A percentile compares a stretch with the other conserved stretches of the same genome.
Evolutionary conservation across 768 basidiomycete genomes (phyloP).

Genomic region (Fomitopsis serialis): DNA sequence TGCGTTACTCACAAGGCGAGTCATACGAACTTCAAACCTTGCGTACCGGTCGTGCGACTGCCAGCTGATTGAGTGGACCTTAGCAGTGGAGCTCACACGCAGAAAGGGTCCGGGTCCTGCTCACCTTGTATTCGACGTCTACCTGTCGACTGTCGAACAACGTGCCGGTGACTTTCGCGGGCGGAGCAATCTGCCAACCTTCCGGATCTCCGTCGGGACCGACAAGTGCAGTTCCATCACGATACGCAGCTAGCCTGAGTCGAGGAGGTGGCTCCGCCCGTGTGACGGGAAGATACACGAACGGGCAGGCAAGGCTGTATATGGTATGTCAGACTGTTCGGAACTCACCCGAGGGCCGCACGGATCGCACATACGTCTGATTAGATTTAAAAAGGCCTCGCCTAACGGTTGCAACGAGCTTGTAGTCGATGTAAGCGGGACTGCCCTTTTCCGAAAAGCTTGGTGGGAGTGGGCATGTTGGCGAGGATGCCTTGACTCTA

Average conservation of each 20-base stretch:
- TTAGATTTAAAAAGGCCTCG: conserved; percentile 44
- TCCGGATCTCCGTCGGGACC: conserved; percentile 36
- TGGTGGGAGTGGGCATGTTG: conserved; percentile 40
- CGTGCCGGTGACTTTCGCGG: conserved; percentile 28
- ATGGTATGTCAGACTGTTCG: too few species aligned
- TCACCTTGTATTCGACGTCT: conserved; percentile 27
- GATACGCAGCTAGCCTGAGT: conserved; percentile 31
- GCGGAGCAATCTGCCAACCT: conserved; percentile 32
- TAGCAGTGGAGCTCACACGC: not conserved
- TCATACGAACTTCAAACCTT: not conserved
- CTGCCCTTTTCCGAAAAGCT: conserved; percentile 52
- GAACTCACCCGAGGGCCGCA: not conserved
- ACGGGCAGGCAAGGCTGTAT: not conserved
- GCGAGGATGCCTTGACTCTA: conserved; percentile 27
- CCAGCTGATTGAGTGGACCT: conserved; percentile 29
- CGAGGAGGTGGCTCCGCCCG: conserved; percentile 31
- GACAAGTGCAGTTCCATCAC: conserved; percentile 25
- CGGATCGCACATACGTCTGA: conserved; percentile 33
- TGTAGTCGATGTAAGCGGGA: conserved; percentile 53
- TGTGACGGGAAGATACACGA: conserved; percentile 26
- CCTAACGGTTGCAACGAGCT: conserved; percentile 43
- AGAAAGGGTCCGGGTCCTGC: conserved; percentile 1
- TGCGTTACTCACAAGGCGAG: not conserved
- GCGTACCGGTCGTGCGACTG: conserved; percentile 44
- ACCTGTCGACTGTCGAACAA: conserved; percentile 28